These are phyloP conservation scores for Penicillium diatomitis DNA, from an alignment of 495 filamentous ascomycete species.

Conservation along the genomic window DNA sequence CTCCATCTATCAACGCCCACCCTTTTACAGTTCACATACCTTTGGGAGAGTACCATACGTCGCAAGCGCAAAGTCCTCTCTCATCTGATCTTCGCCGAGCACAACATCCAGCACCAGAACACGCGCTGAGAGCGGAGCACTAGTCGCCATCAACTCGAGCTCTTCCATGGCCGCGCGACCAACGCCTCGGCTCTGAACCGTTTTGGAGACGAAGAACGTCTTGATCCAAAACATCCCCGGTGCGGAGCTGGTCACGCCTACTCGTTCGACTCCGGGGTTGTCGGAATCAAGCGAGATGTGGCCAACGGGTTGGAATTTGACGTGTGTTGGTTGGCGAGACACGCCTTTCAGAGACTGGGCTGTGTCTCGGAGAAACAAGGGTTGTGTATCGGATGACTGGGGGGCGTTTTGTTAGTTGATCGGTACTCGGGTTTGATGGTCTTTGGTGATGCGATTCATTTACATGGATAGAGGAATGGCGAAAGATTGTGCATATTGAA, in stretches of 20 bases:
- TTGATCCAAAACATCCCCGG: conserved; percentile 20
- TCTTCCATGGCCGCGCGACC: conserved; percentile 22
- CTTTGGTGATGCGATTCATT: not conserved
- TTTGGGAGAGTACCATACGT: conserved; percentile 11
- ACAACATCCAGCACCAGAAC: conserved; percentile 16
- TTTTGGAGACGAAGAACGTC: conserved; percentile 14
- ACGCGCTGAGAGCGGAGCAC: conserved; percentile 15
- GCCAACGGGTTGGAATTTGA: conserved; percentile 16
- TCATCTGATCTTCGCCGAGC: conserved; percentile 7
- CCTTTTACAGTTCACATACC: conserved; percentile 2
- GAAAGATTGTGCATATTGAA: not conserved
- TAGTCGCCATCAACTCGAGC: conserved; percentile 16
- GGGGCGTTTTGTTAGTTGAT: no score
- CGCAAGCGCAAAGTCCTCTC: conserved; percentile 13
- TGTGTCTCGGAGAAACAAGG: conserved; percentile 10
- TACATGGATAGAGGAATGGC: not conserved
- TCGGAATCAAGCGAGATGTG: conserved; percentile 22
- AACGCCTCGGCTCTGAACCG: conserved; percentile 16
- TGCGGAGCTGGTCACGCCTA: conserved; percentile 11
- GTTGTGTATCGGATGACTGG: no score
- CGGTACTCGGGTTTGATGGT: no score
- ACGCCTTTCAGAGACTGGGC: conserved; percentile 13
- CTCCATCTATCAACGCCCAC: not conserved
- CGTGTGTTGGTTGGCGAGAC: conserved; percentile 7
- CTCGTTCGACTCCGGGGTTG: conserved; percentile 6